A percentile compares a stretch with the other conserved stretches of the same genome.
phyloP scores from a whole-genome alignment of 176 grass and related monocot species.

The Canna indica region DNA sequence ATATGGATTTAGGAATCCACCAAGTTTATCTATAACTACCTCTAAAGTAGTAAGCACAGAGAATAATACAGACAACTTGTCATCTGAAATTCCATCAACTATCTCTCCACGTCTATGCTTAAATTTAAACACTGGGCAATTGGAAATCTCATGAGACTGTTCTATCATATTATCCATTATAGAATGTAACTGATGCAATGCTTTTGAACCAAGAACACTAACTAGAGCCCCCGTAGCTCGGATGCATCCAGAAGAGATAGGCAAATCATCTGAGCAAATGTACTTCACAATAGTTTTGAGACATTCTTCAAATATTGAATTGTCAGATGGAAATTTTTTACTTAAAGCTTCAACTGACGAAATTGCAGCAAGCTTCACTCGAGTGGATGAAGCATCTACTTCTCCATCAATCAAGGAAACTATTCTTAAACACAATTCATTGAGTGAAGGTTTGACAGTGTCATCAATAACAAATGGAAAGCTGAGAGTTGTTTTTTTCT shows the following conservation, averaged over 20 bases:
- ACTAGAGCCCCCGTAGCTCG: conserved; percentile 55
- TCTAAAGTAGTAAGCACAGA: conserved; percentile 58
- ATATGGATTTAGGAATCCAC: conserved; percentile 87
- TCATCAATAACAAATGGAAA: conserved; percentile 41
- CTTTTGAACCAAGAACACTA: conserved; percentile 71
- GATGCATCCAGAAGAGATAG: conserved; percentile 55
- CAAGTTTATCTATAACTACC: conserved; percentile 67
- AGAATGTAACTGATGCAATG: conserved; percentile 57
- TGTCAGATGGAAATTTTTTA: conserved; percentile 63
- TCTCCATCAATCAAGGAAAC: conserved; percentile 47
- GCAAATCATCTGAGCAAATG: conserved; percentile 41
- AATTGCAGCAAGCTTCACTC: conserved; percentile 74
- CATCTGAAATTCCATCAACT: conserved; percentile 17
- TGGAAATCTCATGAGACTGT: conserved; percentile 48
- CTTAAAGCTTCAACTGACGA: conserved; percentile 62
- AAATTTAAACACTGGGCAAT: conserved; percentile 35
- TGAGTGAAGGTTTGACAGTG: conserved; percentile 37
- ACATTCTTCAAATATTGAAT: conserved; percentile 49
- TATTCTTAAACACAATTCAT: conserved; percentile 60
- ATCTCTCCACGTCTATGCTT: conserved; percentile 8
- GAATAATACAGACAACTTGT: conserved; percentile 34
- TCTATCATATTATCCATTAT: conserved; percentile 74
- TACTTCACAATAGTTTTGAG: conserved; percentile 47
- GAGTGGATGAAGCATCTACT: conserved; percentile 20
- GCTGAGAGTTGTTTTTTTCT: conserved; percentile 27